Conservation (phyloP, 78 protist genomes). For the Bigelowiella natans region DNA sequence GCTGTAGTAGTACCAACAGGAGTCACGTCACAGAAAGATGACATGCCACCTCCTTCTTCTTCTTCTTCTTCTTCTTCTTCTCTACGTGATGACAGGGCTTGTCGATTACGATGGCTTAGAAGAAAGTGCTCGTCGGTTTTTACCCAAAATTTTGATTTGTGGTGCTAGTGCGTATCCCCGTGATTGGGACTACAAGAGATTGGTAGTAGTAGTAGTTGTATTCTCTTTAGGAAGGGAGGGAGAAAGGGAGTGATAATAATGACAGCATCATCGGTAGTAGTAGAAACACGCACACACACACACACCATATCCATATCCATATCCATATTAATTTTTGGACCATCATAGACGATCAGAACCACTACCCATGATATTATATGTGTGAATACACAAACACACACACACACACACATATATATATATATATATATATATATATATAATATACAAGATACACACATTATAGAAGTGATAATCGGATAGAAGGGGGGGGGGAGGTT, state of each 20-base stretch:
- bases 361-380: too few relatives aligned
- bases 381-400: background rate
- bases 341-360: too few relatives aligned
- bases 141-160: slow-evolving; percentile 66
- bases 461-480: too few relatives aligned
- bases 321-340: background rate
- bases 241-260: too few relatives aligned
- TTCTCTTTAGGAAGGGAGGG: too few relatives aligned
- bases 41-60: too few relatives aligned
- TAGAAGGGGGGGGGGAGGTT: too few relatives aligned
- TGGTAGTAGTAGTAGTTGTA: slow-evolving; percentile 37
- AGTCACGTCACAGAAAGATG: too few relatives aligned
- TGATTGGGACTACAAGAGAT: slow-evolving; percentile 46
- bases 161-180: slow-evolving; percentile 77
- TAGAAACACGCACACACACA: slow-evolving; percentile 16
- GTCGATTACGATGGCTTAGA: background rate
- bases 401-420: background rate
- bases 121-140: slow-evolving; percentile 14
- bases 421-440: background rate
- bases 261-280: too few relatives aligned
- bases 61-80: too few relatives aligned
- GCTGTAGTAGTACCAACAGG: too few relatives aligned
- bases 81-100: too few relatives aligned
- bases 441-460: background rate
- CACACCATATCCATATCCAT: background rate